Percentiles rank a stretch among this genome's conserved stretches.
These are phyloP conservation scores for Colletotrichum costaricense DNA, from an alignment of 2,329 filamentous ascomycete genomes.

Conservation along the genomic window DNA sequence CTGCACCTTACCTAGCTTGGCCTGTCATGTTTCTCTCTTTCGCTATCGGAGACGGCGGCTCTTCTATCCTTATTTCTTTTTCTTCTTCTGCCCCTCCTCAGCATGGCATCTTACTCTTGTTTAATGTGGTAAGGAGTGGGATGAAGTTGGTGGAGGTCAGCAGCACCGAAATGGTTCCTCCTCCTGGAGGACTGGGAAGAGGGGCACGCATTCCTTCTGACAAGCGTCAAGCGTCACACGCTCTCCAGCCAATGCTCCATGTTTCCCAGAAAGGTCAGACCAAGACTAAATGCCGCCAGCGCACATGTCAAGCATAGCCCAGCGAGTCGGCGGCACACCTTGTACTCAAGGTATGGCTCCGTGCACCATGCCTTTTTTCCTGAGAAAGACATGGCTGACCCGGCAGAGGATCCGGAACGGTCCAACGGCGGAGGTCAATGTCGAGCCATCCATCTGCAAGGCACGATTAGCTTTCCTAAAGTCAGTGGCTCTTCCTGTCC, in stretches of 20 bases:
- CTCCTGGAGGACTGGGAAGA: background rate
- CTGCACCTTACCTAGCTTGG: conserved; percentile 11
- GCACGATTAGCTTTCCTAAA: conserved; percentile 34
- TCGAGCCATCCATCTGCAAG: conserved; percentile 34
- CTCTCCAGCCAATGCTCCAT: conserved; percentile 24
- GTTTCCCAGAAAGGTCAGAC: conserved; percentile 16
- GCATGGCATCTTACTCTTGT: background rate
- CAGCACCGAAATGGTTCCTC: conserved; percentile 13
- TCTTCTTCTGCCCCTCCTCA: background rate
- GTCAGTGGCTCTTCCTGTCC: conserved; percentile 4
- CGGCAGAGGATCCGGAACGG: conserved; percentile 18
- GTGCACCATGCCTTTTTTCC: conserved; percentile 24
- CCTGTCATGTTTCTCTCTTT: conserved; percentile 20
- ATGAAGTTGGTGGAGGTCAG: conserved; percentile 23
- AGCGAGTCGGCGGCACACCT: conserved; percentile 23
- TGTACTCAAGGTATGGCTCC: conserved; percentile 29
- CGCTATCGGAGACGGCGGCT: conserved; percentile 2
- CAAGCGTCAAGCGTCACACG: conserved; percentile 22
- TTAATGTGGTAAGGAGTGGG: background rate
- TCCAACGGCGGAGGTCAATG: conserved; percentile 33
- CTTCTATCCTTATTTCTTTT: background rate
- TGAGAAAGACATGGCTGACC: conserved; percentile 21
- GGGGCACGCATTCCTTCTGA: conserved; percentile 25
- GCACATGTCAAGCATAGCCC: conserved; percentile 33
- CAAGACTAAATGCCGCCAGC: conserved; percentile 23